Evolutionary conservation across 192 early-diverging fungal species (phyloP).

Genomic region (Coemansia sp.): DNA sequence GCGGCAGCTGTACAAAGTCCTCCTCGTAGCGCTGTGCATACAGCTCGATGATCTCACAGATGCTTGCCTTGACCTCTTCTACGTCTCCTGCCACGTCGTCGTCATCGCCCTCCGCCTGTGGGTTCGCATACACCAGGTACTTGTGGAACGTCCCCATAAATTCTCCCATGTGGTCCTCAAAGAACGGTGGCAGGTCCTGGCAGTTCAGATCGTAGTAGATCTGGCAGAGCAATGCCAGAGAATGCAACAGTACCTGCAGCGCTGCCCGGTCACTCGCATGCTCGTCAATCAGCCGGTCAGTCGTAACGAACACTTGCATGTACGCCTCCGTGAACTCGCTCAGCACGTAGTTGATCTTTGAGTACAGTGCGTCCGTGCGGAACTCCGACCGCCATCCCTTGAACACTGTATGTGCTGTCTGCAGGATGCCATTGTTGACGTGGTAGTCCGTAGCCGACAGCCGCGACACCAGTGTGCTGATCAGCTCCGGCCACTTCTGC

Average conservation of each 20-base stretch:
- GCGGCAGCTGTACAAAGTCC: conserved; percentile 73
- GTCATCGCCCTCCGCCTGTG: conserved; percentile 65
- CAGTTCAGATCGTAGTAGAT: conserved; percentile 94
- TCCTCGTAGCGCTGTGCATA: conserved; percentile 92
- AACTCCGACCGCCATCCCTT: conserved; percentile 87
- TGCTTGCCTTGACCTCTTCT: conserved; percentile 89
- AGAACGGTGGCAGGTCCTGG: conserved; percentile 96
- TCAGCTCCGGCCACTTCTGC: conserved; percentile 77
- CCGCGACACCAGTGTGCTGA: conserved; percentile 74
- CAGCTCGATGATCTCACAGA: conserved; percentile 89
- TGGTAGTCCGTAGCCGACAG: conserved; percentile 75
- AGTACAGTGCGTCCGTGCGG: conserved; percentile 74
- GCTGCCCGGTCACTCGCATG: conserved; percentile 62
- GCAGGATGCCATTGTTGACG: conserved; percentile 88
- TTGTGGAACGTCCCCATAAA: conserved; percentile 87
- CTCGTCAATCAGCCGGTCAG: conserved; percentile 73
- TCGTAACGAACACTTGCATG: conserved; percentile 78
- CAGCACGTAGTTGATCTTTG: conserved; percentile 91
- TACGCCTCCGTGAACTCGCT: conserved; percentile 81
- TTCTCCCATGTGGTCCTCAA: conserved; percentile 83
- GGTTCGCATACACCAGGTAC: conserved; percentile 82
- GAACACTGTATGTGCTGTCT: conserved; percentile 95
- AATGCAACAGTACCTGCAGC: conserved; percentile 71
- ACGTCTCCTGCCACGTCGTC: conserved; percentile 81
- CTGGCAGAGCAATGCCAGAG: conserved; percentile 75